Percentiles rank a stretch among this genome's conserved stretches.
phyloP scores from a whole-genome alignment of 352 stramenopile genomes.

The Phytophthora pisi region DNA sequence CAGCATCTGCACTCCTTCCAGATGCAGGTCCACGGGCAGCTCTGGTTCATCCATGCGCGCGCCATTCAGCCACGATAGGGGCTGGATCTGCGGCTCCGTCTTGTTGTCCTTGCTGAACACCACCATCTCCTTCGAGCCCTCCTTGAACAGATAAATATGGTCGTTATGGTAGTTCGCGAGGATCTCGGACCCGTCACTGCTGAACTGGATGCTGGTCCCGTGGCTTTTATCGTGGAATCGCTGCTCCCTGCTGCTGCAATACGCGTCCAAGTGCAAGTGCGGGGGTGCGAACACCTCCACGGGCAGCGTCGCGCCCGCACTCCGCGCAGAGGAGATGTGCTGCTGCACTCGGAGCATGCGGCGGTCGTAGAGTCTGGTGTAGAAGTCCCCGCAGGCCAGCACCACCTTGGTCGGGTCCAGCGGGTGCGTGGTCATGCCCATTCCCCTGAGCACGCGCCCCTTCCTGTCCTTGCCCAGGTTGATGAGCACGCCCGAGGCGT shows the following conservation, averaged over 20 bases:
- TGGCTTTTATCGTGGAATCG: slow-evolving; percentile 62
- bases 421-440: slow-evolving; percentile 77
- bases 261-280: slow-evolving; percentile 74
- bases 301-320: slow-evolving; percentile 46
- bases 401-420: slow-evolving; percentile 75
- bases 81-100: slow-evolving; percentile 25
- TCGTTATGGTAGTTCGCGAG: slow-evolving; percentile 88
- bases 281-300: slow-evolving; percentile 75
- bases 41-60: slow-evolving; percentile 46
- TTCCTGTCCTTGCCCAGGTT: slow-evolving; percentile 62
- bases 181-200: slow-evolving; percentile 63
- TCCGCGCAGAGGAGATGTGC: slow-evolving; percentile 25
- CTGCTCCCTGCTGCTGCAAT: slow-evolving; percentile 44
- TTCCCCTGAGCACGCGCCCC: slow-evolving; percentile 56
- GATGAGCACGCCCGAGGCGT: slow-evolving; percentile 64
- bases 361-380: slow-evolving; percentile 78
- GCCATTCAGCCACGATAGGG: slow-evolving; percentile 44
- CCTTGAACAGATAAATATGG: slow-evolving; percentile 84
- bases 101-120: slow-evolving; percentile 40
- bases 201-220: slow-evolving; percentile 86
- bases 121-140: slow-evolving; percentile 39
- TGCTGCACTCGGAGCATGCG: slow-evolving; percentile 74
- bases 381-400: slow-evolving; percentile 80
- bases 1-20: slow-evolving; percentile 30
- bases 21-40: slow-evolving; percentile 25